Conservation (phyloP, 2,329 filamentous ascomycete species). For the Colletotrichum cordylinicola region DNA sequence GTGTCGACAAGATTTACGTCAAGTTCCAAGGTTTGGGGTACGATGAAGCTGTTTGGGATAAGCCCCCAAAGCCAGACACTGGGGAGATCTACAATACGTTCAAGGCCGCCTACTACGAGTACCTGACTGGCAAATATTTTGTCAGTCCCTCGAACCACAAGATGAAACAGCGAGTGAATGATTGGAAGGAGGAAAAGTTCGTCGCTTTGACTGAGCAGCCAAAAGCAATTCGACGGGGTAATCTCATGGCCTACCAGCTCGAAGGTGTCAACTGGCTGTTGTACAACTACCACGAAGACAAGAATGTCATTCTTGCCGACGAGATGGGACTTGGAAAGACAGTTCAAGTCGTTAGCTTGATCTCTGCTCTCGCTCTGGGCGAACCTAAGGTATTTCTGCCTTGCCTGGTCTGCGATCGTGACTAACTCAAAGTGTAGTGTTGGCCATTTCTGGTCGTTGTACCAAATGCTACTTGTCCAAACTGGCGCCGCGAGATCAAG, state of each 20-base stretch:
- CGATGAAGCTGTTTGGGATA: conserved; percentile 90
- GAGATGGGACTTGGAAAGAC: conserved; percentile 99
- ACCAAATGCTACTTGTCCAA: conserved; percentile 94
- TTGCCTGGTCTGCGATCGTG: not conserved
- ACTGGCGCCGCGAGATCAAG: conserved; percentile 96
- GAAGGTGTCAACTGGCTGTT: conserved; percentile 96
- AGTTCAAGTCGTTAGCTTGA: conserved; percentile 85
- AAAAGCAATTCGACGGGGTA: conserved; percentile 73
- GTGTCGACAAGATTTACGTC: conserved; percentile 77
- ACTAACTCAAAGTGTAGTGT: conserved; percentile 48
- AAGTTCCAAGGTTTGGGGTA: conserved; percentile 95
- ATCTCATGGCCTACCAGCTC: conserved; percentile 92
- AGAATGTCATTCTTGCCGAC: conserved; percentile 91
- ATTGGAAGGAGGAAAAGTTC: conserved; percentile 72
- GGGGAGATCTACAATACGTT: conserved; percentile 79
- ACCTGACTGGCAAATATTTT: conserved; percentile 80
- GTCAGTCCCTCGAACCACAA: conserved; percentile 56
- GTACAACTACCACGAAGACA: conserved; percentile 81
- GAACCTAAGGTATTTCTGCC: conserved; percentile 50
- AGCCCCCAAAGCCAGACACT: conserved; percentile 71
- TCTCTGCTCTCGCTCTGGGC: conserved; percentile 75
- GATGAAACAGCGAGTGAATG: conserved; percentile 71
- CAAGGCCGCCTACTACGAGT: conserved; percentile 83
- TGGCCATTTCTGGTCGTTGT: conserved; percentile 95
- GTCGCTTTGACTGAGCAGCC: conserved; percentile 76